Percentiles rank a stretch among this genome's conserved stretches.
phyloP scores from a whole-genome alignment of 305 asterid species.

The Caryopteris hybrid region DNA sequence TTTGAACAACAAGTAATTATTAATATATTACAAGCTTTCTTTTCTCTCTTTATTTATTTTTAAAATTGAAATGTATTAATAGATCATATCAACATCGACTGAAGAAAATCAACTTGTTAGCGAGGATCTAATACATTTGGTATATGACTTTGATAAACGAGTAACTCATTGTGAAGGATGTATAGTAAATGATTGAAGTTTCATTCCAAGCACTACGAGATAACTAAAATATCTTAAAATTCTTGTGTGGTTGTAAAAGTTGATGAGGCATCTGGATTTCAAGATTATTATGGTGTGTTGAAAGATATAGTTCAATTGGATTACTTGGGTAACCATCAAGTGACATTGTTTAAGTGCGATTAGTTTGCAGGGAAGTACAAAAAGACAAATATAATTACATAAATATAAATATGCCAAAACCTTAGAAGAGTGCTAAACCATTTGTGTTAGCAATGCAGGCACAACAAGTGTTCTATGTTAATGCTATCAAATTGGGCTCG shows the following conservation, averaged over 20 bases:
- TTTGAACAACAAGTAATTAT: constrained; percentile 1
- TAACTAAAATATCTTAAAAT: background rate
- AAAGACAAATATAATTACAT: background rate
- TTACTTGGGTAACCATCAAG: background rate
- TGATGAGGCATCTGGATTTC: background rate
- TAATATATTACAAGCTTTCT: too few species aligned
- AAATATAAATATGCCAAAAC: background rate
- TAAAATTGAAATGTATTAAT: background rate
- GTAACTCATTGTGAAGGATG: constrained; percentile 2
- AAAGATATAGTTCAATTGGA: background rate
- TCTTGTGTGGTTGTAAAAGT: constrained; percentile 4
- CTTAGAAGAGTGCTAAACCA: background rate
- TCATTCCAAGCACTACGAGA: background rate
- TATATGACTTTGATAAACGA: constrained; percentile 9
- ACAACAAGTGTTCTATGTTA: background rate
- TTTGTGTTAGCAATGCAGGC: background rate
- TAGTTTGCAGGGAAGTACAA: background rate
- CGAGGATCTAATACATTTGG: background rate
- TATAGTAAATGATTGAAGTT: too few species aligned
- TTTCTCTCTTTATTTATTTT: background rate
- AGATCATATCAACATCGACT: background rate
- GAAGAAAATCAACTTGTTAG: background rate
- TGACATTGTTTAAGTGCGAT: background rate
- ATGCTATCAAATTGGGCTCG: background rate
- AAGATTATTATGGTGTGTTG: background rate